Evolutionary conservation across 169 alveolate species (phyloP), one percentile per base, ranked within the genome.

Genomic region (Plasmodium cynomolgi): DNA sequence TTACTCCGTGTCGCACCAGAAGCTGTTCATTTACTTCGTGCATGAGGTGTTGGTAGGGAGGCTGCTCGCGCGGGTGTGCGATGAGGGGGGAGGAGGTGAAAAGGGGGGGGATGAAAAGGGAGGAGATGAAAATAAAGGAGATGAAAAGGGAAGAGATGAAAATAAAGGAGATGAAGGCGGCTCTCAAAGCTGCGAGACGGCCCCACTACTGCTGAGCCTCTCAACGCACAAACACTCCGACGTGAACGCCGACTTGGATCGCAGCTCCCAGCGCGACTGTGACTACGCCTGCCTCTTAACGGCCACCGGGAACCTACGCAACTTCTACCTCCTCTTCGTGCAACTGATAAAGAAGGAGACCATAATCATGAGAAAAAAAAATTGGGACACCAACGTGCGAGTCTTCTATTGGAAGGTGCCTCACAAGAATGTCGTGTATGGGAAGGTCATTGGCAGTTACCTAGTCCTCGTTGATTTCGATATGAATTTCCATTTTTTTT

Each of bases 401-500:
- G 11, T 86, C 23, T 77, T 75, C 68, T 86, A 29, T 33, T 77
- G 17, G 62, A 20, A 29, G 20, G 29, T 86, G 41, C 56, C 20
- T 26, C 50, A 50, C 20, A 77, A 15, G 17, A 29, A 77, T 54
- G 39, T 86, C 29, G 82, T 86, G 1, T 86, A 75, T 71, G 79
- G 73, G 17, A 86, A 86, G 31, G 79, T 75, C 39, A 86, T 86
- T 75, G 93, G 93, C 4, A 86, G 31, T 37, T 86, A 86, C 26
- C 31, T 86, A 56, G 56, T 86, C 29, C 29, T 86, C 20, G 85
- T 79, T 5, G 93, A 86, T 47, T 50, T 54, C 29, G 68, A 34
- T 56, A 20, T 86, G 5, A 74, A 86, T 3, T 68, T 86, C n/a
- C 20, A 3, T 29, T 86, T 86, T 86, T 86, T 50, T 86, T 71